phyloP scores from a whole-genome alignment of 2,329 filamentous ascomycete species.

The Gyromitra esculenta region DNA sequence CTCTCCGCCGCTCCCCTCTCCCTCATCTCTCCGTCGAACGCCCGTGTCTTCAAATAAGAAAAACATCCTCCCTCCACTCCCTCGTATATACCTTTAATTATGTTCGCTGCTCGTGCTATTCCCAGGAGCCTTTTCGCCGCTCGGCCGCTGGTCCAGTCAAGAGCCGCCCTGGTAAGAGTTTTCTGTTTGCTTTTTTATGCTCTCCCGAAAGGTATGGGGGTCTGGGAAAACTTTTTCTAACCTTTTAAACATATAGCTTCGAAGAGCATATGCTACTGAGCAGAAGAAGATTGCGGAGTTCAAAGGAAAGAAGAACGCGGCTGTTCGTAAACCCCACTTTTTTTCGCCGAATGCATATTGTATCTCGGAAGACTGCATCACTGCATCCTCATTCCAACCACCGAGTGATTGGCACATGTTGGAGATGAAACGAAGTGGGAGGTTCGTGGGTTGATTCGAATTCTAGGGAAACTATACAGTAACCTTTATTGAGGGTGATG shows the following conservation, averaged over 20 bases:
- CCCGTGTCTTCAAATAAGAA: constrained; percentile 9
- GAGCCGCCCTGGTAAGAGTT: constrained; percentile 40
- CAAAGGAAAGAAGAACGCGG: constrained; percentile 85
- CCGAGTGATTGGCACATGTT: constrained; percentile 47
- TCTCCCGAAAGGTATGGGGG: constrained; percentile 2
- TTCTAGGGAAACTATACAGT: constrained; percentile 90
- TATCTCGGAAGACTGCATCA: constrained; percentile 17
- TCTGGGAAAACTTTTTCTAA: constrained; percentile 39
- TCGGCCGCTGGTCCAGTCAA: constrained; percentile 41
- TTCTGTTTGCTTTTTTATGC: constrained; percentile 34
- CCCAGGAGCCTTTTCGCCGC: constrained; percentile 42
- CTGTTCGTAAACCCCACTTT: constrained; percentile 70
- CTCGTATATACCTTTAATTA: constrained; percentile 24
- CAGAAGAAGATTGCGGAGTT: constrained; percentile 87
- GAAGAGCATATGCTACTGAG: constrained; percentile 70
- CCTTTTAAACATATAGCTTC: constrained; percentile 29
- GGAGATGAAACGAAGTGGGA: constrained; percentile 60
- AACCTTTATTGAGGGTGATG: constrained; percentile 97
- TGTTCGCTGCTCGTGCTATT: constrained; percentile 44
- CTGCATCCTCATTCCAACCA: constrained; percentile 52
- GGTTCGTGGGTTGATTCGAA: constrained; percentile 38
- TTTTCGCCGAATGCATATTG: constrained; percentile 30
- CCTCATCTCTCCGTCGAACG: constrained; percentile 26
- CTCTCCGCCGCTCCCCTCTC: constrained; percentile 38
- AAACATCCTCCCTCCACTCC: constrained; percentile 1